Percentiles rank a stretch among this genome's conserved stretches.
These are phyloP conservation scores for Scortechinia acanthostroma DNA, from an alignment of 2,329 filamentous ascomycete species.

Conservation along the genomic window DNA sequence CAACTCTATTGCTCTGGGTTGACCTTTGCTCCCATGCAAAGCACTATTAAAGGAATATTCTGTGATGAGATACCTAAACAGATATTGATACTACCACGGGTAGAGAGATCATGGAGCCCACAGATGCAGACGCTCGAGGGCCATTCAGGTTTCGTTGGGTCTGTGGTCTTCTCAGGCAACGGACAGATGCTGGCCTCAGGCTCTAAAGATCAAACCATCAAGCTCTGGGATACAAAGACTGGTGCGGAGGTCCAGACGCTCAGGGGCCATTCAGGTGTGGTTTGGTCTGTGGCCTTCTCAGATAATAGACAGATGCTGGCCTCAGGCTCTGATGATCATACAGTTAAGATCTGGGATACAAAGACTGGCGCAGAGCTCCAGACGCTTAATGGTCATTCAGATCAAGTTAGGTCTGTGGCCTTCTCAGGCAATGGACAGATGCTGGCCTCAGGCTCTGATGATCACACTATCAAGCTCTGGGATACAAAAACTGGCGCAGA, in stretches of 20 bases:
- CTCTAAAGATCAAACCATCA: background rate
- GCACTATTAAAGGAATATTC: conserved; percentile 5
- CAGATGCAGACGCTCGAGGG: background rate
- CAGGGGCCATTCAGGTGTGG: background rate
- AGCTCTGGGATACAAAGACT: background rate
- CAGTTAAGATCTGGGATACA: background rate
- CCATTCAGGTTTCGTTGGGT: background rate
- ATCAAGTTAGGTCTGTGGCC: background rate
- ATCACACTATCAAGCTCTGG: background rate
- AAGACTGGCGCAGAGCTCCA: background rate
- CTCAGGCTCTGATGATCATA: background rate
- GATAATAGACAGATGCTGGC: background rate
- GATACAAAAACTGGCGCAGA: background rate
- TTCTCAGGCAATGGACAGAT: background rate
- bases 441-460: background rate
- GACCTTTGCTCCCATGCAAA: conserved; percentile 13
- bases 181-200: background rate
- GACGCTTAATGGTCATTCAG: background rate
- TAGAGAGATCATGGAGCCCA: background rate
- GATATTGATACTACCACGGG: background rate
- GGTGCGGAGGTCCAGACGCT: background rate
- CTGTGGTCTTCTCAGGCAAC: background rate
- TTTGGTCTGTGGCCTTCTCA: background rate
- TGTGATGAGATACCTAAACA: background rate
- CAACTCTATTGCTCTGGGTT: conserved; percentile 16